Base-by-base conservation (phyloP, 2,329 filamentous ascomycete species). In the Stagonosporopsis vannaccii region DNA sequence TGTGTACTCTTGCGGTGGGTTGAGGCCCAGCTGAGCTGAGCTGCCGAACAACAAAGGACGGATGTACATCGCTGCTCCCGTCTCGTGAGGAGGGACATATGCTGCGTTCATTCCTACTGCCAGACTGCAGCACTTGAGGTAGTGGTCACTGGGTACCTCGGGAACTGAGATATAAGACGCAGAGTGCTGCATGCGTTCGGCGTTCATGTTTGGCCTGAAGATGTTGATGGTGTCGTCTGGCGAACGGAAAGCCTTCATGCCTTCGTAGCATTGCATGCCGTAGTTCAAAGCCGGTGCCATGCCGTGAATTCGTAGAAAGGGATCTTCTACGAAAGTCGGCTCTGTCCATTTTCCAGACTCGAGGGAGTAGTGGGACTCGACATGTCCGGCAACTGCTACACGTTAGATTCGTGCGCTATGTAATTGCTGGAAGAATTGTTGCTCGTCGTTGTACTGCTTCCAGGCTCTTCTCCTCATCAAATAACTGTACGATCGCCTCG, bases 231-330 rank as follows among this genome's bases (percentile, higher is more conserved):
- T 78, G 75, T 90, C 86, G 55, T 84, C 81, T 17, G 92, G 90
- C 2, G 84, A 82, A 61, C 94, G 92, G 84, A 97, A 97, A 51
- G 94, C 93, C 79, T 98, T 98, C 75, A 98, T 87, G n/a, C 95
- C 95, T 77, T 99, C 95, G 82, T 96, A 99, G 69, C 92, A 94
- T 80, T 98, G 95, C 75, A 97, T 92, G 56, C 94, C 73, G 77
- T 99, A 99, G 84, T 99, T 99, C 63, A 98, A 86, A 39, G 87
- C 94, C 0, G 95, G 93, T 0, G 93, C 89, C 91, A 99, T 95
- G 77, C 94, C 95, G 78, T 98, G 94, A 73, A 98, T 87, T 64
- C 88, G 88, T 68, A 98, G 86, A 81, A 85, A 93, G 6, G 94
- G 94, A 68, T 94, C 91, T 58, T 86, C 79, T 59, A 97, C 87